These are phyloP conservation scores for Komagataella kurtzmanii DNA, from an alignment of 805 yeast genomes.

Conservation along the genomic window DNA sequence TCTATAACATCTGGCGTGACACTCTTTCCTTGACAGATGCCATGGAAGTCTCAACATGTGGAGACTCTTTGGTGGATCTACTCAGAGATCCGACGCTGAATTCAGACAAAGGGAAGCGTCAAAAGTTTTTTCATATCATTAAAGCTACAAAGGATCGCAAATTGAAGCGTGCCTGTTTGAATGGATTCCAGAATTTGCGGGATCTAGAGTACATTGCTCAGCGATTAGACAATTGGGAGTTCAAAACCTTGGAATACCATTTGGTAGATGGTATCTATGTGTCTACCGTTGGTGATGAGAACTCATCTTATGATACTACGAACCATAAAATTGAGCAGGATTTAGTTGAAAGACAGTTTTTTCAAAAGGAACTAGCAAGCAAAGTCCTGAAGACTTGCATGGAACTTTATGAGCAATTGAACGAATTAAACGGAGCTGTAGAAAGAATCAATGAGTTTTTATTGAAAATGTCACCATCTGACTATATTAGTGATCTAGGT, in stretches of 20 bases:
- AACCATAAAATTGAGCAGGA: conserved; percentile 10
- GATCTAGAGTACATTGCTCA: conserved; percentile 35
- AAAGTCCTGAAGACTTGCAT: conserved; percentile 38
- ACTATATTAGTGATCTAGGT: conserved; percentile 39
- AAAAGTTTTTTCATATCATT: conserved; percentile 25
- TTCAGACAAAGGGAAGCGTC: conserved; percentile 23
- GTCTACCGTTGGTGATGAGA: background rate
- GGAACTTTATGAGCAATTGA: conserved; percentile 28
- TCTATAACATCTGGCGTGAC: background rate
- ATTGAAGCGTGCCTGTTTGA: conserved; percentile 33
- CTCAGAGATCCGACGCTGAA: conserved; percentile 35
- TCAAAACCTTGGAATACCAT: conserved; percentile 35
- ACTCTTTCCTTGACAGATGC: background rate
- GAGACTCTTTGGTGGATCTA: conserved; percentile 33
- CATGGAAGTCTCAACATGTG: conserved; percentile 12
- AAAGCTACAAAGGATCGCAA: conserved; percentile 27
- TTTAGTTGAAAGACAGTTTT: conserved; percentile 21
- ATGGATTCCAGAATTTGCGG: conserved; percentile 30
- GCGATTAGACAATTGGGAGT: conserved; percentile 39
- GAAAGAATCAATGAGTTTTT: conserved; percentile 31
- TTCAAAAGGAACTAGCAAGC: conserved; percentile 40
- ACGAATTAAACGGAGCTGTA: conserved; percentile 28
- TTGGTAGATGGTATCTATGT: conserved; percentile 10
- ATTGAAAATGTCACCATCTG: conserved; percentile 25
- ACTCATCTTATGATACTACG: conserved; percentile 7